These are phyloP conservation scores for Neurospora sp. DNA, from an alignment of 495 filamentous ascomycete species.

Conservation along the genomic window DNA sequence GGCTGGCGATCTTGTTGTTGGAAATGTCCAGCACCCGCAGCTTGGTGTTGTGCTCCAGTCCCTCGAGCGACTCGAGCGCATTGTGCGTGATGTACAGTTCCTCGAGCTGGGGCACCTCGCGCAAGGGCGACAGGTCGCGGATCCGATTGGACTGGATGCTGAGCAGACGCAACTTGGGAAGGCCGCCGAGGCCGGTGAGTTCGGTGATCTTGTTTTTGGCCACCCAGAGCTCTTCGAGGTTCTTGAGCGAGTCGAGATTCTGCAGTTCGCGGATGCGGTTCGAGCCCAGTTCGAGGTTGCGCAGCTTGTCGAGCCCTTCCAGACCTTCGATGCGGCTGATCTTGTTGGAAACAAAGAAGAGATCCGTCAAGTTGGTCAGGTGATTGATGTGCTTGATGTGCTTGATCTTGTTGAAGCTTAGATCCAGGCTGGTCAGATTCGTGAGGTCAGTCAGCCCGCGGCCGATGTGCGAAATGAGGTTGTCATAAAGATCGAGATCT, in stretches of 20 bases:
- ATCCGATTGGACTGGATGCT: slow-evolving; percentile 97
- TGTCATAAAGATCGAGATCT: slow-evolving; percentile 96
- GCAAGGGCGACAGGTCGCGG: slow-evolving; percentile 65
- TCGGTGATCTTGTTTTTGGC: slow-evolving; percentile 96
- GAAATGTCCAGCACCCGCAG: slow-evolving; percentile 82
- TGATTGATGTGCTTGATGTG: slow-evolving; percentile 88
- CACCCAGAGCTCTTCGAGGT: slow-evolving; percentile 84
- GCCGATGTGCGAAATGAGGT: slow-evolving; percentile 74
- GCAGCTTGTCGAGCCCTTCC: slow-evolving; percentile 60
- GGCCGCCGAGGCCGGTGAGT: slow-evolving; percentile 58
- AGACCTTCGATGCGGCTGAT: slow-evolving; percentile 80
- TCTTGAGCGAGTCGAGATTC: slow-evolving; percentile 66
- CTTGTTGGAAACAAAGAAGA: slow-evolving; percentile 95
- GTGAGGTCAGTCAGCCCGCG: slow-evolving; percentile 69
- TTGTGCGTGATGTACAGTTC: slow-evolving; percentile 99
- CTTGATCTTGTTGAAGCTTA: slow-evolving; percentile 99
- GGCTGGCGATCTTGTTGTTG: slow-evolving; percentile 71
- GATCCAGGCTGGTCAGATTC: slow-evolving; percentile 68
- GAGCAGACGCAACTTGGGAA: slow-evolving; percentile 76
- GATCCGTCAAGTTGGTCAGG: slow-evolving; percentile 65
- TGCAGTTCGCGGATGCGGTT: slow-evolving; percentile 88
- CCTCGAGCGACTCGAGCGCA: slow-evolving; percentile 65
- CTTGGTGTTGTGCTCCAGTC: slow-evolving; percentile 57
- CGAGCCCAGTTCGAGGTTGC: slow-evolving; percentile 80
- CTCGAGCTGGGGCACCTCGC: slow-evolving; percentile 65